Percentiles rank a stretch among this genome's conserved stretches.
phyloP scores from a whole-genome alignment of 768 basidiomycete genomes.

The Pulveroboletus sp. region DNA sequence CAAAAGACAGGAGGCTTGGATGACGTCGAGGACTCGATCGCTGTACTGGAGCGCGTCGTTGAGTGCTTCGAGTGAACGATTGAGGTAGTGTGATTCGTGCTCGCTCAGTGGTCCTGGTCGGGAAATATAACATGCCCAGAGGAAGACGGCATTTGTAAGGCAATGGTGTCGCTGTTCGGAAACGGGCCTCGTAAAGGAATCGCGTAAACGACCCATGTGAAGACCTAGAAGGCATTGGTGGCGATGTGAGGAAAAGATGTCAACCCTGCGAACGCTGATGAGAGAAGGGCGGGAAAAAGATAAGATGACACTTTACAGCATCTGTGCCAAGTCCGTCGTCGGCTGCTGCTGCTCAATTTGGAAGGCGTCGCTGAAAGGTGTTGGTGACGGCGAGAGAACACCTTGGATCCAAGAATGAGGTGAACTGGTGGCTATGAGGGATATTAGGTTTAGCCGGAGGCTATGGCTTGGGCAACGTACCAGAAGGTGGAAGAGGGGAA shows the following conservation, averaged over 20 bases:
- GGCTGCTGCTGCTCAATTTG: slow-evolving; percentile 46
- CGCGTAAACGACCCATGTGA: slow-evolving; percentile 61
- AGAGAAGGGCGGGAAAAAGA: slow-evolving; percentile 3
- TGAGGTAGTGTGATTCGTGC: slow-evolving; percentile 71
- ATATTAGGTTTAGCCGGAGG: slow-evolving; percentile 5
- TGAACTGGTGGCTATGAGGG: slow-evolving; percentile 40
- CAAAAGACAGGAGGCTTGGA: slow-evolving; percentile 73
- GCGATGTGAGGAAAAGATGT: slow-evolving; percentile 71
- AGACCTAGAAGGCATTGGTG: slow-evolving; percentile 72
- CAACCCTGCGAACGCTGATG: slow-evolving; percentile 44
- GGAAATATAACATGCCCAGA: slow-evolving; percentile 81
- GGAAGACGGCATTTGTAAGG: slow-evolving; percentile 75
- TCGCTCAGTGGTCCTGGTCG: slow-evolving; percentile 64
- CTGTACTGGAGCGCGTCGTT: slow-evolving; percentile 57
- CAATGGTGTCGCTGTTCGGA: slow-evolving; percentile 69
- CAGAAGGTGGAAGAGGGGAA: slow-evolving; percentile 56
- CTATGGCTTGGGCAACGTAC: slow-evolving; percentile 28
- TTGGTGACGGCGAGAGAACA: slow-evolving; percentile 49
- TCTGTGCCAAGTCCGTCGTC: slow-evolving; percentile 57
- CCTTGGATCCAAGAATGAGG: slow-evolving; percentile 51
- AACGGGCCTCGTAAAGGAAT: slow-evolving; percentile 50
- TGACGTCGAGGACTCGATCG: slow-evolving; percentile 60
- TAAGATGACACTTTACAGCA: slow-evolving; percentile 50
- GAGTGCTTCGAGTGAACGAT: slow-evolving; percentile 56
- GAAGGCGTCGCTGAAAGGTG: slow-evolving; percentile 49